Base-by-base conservation (phyloP, 176 grass and related monocot species). In the Elaeis guineensis region DNA sequence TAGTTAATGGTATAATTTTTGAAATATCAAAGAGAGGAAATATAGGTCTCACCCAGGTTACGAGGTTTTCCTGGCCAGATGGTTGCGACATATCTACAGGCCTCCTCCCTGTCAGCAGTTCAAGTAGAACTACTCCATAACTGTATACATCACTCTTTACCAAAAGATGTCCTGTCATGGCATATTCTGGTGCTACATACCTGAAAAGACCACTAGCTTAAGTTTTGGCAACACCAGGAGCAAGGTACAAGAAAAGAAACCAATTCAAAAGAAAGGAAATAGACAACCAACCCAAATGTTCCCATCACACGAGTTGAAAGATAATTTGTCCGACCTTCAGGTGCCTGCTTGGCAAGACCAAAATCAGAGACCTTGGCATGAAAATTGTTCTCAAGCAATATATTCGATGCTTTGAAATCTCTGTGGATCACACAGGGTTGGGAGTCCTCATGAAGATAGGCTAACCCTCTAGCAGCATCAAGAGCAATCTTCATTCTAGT, bases 81-180 rank as follows among this genome's bases (percentile, higher is more conserved):
- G 94, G 85, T 76, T 93, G 94, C 5, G 85, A 93, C 84, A 92
- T 90, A 72, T 98, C 94, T 25, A 98, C 94, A 67, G 94, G 94
- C 55, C 69, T 79, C 67, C 78, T 92, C 59, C 94, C 94, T 25
- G 85, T 93, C 57, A 98, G 77, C 49, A 98, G 79, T 64, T 98
- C 94, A 54, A 98, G 84, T 71, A 98, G 74, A 83, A 98, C 94
- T 62, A 98, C 94, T 63, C 94, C 94, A 58, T 93, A 98, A 78
- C 94, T 98, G 75, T 98, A 98, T 52, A 98, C 94, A 76, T 98
- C 94, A 59, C 94, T 98, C 78, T 98, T 98, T 73, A 98, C 88
- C 64, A 93, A 74, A 59, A 98, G 79, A 79, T 98, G 94, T 61
- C 94, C 94, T 25, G 94, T 98, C 94, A 98, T 98, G 11, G 94